Percentiles rank a stretch among this genome's conserved stretches.
phyloP scores from a whole-genome alignment of 169 alveolate species.

The Eimeria sp. region DNA sequence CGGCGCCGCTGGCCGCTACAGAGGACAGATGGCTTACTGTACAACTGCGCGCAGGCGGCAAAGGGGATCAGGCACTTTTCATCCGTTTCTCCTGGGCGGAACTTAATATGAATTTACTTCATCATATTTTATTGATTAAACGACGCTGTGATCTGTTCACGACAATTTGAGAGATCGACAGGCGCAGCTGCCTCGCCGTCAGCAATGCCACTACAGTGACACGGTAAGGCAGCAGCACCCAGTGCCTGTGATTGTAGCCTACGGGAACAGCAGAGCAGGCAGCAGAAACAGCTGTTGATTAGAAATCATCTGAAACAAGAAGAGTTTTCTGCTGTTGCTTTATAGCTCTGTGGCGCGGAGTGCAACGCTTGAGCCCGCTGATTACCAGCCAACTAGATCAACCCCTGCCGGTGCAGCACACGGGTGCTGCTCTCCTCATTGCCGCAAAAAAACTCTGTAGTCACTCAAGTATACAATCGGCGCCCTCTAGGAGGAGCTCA shows the following conservation, averaged over 20 bases:
- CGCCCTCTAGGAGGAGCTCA: not conserved
- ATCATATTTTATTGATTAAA: no score
- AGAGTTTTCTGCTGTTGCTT: not conserved
- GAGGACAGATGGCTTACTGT: no score
- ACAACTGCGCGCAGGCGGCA: no score
- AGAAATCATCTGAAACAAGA: not conserved
- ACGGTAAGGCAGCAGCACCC: not conserved
- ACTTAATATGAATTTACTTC: no score
- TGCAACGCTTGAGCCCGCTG: not conserved
- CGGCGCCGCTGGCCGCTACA: no score
- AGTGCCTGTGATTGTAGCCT: not conserved
- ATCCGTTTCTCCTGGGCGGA: no score
- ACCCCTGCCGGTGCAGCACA: not conserved
- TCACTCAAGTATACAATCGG: not conserved
- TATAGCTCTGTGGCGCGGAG: not conserved
- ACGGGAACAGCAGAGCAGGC: not conserved
- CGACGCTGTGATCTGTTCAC: no score
- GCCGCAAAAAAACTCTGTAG: not conserved
- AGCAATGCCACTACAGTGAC: no score
- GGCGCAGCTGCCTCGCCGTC: no score
- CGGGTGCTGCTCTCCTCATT: not conserved
- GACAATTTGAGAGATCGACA: no score
- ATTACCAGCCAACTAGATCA: not conserved
- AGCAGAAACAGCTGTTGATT: not conserved
- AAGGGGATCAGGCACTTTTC: no score